A percentile compares a stretch with the other conserved stretches of the same genome.
phyloP scores from a whole-genome alignment of 495 filamentous ascomycete genomes.

The Aspergillus ellipticus region DNA sequence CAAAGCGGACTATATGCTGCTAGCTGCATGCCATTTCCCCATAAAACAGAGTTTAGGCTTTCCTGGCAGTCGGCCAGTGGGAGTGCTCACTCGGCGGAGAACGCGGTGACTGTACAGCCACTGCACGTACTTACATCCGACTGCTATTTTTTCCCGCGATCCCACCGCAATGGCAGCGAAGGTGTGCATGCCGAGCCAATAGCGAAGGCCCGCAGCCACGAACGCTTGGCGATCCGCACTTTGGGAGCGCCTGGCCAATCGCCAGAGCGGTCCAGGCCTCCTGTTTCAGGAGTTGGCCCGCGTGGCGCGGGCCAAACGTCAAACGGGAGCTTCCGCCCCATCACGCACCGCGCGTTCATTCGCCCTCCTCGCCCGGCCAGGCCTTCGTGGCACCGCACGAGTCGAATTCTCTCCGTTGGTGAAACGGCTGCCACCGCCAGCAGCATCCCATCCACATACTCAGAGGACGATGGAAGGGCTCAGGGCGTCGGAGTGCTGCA shows the following conservation, averaged over 20 bases:
- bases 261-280: neutral
- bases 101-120: neutral
- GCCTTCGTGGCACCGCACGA: neutral
- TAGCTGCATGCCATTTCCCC: neutral
- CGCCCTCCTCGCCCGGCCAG: neutral
- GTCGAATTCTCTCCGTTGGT: neutral
- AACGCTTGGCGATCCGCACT: neutral
- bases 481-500: neutral
- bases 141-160: neutral
- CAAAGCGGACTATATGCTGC: too few relatives aligned
- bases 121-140: too few relatives aligned
- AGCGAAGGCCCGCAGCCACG: neutral
- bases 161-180: neutral
- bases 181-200: neutral
- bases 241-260: neutral
- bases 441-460: neutral
- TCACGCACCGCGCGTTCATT: neutral
- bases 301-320: constrained; percentile 4
- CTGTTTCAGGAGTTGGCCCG: neutral
- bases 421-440: neutral
- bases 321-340: constrained; percentile 3
- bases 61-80: neutral
- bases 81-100: neutral
- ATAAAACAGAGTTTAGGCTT: neutral
- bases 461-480: neutral